Percentiles rank a stretch among this genome's conserved stretches.
Conservation (phyloP, 2,329 filamentous ascomycete genomes). For the Aspergillus hortae region DNA sequence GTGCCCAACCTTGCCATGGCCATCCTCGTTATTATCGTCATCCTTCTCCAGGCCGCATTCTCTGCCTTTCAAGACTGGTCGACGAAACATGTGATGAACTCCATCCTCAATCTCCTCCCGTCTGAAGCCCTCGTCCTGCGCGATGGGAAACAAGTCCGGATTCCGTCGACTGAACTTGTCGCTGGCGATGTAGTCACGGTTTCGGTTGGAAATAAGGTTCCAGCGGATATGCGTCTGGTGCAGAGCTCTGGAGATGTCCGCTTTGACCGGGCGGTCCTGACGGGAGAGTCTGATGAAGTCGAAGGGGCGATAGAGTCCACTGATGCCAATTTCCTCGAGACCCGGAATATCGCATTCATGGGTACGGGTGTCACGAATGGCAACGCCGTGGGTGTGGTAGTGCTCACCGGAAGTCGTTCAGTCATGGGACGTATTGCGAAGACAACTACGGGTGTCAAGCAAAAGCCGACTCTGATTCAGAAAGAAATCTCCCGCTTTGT, state of each 20-base stretch:
- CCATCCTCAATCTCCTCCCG: conserved; percentile 72
- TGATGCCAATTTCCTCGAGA: conserved; percentile 74
- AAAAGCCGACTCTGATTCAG: conserved; percentile 66
- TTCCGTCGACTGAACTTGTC: conserved; percentile 62
- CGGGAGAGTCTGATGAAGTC: conserved; percentile 67
- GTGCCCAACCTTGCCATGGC: conserved; percentile 68
- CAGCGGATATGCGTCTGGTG: conserved; percentile 70
- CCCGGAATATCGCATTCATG: conserved; percentile 71
- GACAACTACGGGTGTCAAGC: conserved; percentile 67
- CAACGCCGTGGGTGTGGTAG: conserved; percentile 63
- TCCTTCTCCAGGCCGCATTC: conserved; percentile 66
- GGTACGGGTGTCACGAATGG: conserved; percentile 74
- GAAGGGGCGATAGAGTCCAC: conserved; percentile 62
- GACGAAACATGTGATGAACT: conserved; percentile 72
- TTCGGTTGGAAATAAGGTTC: conserved; percentile 70
- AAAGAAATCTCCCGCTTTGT: conserved; percentile 72
- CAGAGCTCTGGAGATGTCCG: conserved; percentile 67
- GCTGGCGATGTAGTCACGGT: conserved; percentile 68
- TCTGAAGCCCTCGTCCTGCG: conserved; percentile 66
- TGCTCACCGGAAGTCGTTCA: conserved; percentile 67
- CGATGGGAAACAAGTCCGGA: conserved; percentile 52
- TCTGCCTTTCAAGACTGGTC: conserved; percentile 73
- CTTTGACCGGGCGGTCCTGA: conserved; percentile 72
- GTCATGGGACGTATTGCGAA: conserved; percentile 75
- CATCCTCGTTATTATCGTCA: conserved; percentile 71